These are phyloP conservation scores for Zymoseptoria tritici DNA, from an alignment of 2,329 filamentous ascomycete genomes.

Conservation along the genomic window DNA sequence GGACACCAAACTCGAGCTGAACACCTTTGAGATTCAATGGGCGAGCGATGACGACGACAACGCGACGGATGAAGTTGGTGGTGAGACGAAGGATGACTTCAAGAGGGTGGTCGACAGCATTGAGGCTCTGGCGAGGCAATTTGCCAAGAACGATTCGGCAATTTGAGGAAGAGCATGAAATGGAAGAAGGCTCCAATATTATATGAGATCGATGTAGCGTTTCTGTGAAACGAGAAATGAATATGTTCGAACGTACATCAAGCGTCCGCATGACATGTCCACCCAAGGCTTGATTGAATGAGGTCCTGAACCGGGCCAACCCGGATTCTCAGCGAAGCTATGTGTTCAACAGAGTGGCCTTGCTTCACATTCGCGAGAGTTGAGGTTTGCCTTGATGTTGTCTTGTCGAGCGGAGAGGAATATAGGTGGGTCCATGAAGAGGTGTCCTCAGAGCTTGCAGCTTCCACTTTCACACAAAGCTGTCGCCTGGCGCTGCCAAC, in stretches of 20 bases:
- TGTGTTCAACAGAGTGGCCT: too few species aligned
- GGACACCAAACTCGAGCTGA: constrained; percentile 34
- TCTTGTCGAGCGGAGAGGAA: neutral
- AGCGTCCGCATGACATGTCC: neutral
- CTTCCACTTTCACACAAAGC: neutral
- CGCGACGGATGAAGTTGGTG: constrained; percentile 27
- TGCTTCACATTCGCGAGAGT: neutral
- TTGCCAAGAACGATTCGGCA: constrained; percentile 35
- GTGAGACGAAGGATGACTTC: constrained; percentile 38
- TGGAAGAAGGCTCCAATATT: too few species aligned
- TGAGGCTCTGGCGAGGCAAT: constrained; percentile 34
- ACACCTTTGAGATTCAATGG: constrained; percentile 39
- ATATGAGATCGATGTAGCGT: too few species aligned
- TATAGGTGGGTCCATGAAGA: too few species aligned
- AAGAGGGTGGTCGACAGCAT: constrained; percentile 38
- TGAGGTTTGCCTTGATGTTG: neutral
- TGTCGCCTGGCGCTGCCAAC: neutral
- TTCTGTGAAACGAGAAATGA: neutral
- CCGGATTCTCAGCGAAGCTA: too few species aligned
- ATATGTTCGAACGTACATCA: neutral
- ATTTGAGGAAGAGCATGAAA: neutral
- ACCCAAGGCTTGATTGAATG: neutral
- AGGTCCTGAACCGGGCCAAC: too few species aligned
- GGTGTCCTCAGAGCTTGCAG: neutral
- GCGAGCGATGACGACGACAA: constrained; percentile 34